phyloP scores from a whole-genome alignment of 228 moss, liverwort and hornwort genomes.

The Sphagnum fallax region DNA sequence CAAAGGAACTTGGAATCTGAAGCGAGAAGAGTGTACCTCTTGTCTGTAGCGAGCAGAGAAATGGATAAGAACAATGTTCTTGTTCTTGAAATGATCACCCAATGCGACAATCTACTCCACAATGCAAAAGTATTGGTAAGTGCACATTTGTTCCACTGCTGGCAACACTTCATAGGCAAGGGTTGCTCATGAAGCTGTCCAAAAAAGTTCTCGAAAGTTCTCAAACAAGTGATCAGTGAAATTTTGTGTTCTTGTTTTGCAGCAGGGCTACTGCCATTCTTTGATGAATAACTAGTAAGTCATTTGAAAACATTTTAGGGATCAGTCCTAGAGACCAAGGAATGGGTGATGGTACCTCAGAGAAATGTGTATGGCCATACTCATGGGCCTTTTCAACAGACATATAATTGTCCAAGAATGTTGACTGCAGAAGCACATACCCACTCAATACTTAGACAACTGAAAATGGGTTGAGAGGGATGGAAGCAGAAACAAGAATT shows the following conservation, averaged over 20 bases:
- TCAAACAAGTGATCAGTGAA: too few species aligned
- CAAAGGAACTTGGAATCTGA: not conserved
- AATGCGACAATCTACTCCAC: slow-evolving; percentile 6
- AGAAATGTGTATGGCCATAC: slow-evolving; percentile 81
- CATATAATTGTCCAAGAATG: slow-evolving; percentile 67
- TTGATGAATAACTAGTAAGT: too few species aligned
- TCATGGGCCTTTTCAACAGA: slow-evolving; percentile 64
- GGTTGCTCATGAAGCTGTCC: not conserved
- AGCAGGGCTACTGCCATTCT: too few species aligned
- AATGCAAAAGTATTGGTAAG: not conserved
- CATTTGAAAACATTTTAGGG: too few species aligned
- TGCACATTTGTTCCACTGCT: too few species aligned
- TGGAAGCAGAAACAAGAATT: not conserved
- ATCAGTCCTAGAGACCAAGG: too few species aligned
- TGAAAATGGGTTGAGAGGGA: not conserved
- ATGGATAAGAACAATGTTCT: slow-evolving; percentile 46
- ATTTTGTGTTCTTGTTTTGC: too few species aligned
- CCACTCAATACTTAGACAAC: not conserved
- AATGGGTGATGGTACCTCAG: slow-evolving; percentile 37
- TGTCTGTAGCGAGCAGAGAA: slow-evolving; percentile 51
- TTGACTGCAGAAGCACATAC: slow-evolving; percentile 36
- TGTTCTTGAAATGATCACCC: slow-evolving; percentile 41
- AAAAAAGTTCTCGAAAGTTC: not conserved
- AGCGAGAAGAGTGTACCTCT: slow-evolving; percentile 11
- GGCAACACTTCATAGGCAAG: not conserved